Evolutionary conservation across 2,329 filamentous ascomycete genomes (phyloP), one percentile per base, ranked within the genome.

Genomic region (Fusarium bactridioides): DNA sequence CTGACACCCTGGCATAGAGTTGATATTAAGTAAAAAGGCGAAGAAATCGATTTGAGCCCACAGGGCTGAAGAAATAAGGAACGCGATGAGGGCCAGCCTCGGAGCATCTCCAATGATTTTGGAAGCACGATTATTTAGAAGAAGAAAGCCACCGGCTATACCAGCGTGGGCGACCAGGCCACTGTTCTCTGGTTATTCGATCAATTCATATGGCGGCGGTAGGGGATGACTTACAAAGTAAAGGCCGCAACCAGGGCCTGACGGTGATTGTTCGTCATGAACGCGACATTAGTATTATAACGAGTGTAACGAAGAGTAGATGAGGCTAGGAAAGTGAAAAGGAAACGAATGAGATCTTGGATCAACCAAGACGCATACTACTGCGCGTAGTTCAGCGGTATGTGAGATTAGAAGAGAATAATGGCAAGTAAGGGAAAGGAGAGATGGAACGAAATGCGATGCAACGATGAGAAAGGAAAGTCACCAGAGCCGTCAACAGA

Each of bases 61-160:
- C 54, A 88, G 81, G 72, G 84, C 83, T 35, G 86, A 82, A 64
- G 84, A 82, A 31, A 84, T 68, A 76, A 89, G 83, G 78, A 89
- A 89, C 72, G 82, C 79, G 76, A 85, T 81, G 87, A 90, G 88
- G 87, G 85, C 87, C 87, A 90, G 88, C 88, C 88, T 89, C 87
- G 86, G 84, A 82, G 87, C 86, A 81, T 89, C 86, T 80, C 86
- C 84, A 77, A 87, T 83, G 67, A 88, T 79, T 44, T 84, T 80
- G 67, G 83, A 83, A 77, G 84, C 82, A 82, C 87, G 82, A 73
- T 84, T 84, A 76, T 81, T 86, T 69, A 84, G 82, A 68, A 83
- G 80, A 74, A 86, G 81, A 78, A 86, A 80, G 72, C 85, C 80
- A 56, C 84, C 83, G 48, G 82, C 82, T 55, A 84, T 83, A 35